A percentile compares a stretch with the other conserved stretches of the same genome.
Evolutionary conservation across 495 filamentous ascomycete species (phyloP).

Genomic region (Podospora pseudocomata): DNA sequence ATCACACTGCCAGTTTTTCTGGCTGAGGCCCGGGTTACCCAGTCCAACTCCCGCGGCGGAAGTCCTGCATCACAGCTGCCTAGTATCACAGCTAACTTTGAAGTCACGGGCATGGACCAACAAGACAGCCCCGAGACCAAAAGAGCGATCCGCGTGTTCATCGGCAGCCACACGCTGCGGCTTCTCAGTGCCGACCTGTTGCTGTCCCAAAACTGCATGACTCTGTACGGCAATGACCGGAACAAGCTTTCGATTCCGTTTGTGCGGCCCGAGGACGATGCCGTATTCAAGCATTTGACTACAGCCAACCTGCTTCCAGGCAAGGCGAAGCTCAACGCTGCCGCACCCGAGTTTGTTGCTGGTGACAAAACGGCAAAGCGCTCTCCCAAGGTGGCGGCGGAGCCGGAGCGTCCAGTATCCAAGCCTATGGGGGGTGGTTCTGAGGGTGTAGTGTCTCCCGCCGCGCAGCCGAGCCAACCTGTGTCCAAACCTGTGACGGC

Average conservation of each 20-base stretch:
- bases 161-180: constrained; percentile 84
- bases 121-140: constrained; percentile 43
- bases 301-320: constrained; percentile 53
- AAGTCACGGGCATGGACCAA: constrained; percentile 56
- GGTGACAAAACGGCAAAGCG: constrained; percentile 32
- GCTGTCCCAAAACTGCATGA: constrained; percentile 85
- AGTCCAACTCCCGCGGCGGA: constrained; percentile 64
- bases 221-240: constrained; percentile 78
- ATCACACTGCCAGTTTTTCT: constrained; percentile 82
- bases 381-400: constrained; percentile 21
- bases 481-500: constrained; percentile 29
- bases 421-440: constrained; percentile 20
- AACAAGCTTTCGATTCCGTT: constrained; percentile 90
- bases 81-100: constrained; percentile 70
- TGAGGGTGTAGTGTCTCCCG: constrained; percentile 26
- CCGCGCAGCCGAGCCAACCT: constrained; percentile 32
- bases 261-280: constrained; percentile 86
- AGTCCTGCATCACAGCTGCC: constrained; percentile 79
- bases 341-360: constrained; percentile 47
- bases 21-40: constrained; percentile 81
- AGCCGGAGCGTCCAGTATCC: constrained; percentile 13
- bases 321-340: constrained; percentile 48
- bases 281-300: constrained; percentile 68
- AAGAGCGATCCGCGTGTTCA: constrained; percentile 68
- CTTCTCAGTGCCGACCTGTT: constrained; percentile 86